Base-by-base conservation (phyloP, 2,329 filamentous ascomycete species). In the Metarhizium anisopliae region DNA sequence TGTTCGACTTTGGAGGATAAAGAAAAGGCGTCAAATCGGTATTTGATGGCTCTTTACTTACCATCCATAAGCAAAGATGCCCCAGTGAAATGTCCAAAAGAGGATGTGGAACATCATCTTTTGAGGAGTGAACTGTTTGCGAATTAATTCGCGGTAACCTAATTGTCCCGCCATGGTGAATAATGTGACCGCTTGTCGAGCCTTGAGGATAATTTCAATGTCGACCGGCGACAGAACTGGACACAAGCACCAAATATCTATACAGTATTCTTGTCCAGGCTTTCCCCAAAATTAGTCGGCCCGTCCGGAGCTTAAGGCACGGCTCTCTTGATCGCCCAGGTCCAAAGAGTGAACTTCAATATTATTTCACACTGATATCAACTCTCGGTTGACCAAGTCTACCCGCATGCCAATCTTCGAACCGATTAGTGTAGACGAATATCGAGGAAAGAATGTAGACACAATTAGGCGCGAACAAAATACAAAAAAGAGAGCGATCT, bases 41-140 rank as follows among this genome's bases (percentile, higher is more conserved):
- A 16, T 14, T 29, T 32, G 20, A 35, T 25, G 16, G 2, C 13
- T 7, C 38, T 56, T 30, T 25, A 56, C 87, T 67, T 78, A 95
- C 91, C 91, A 96, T 80, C 91, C 91, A 65, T 84, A 82, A 47
- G 81, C 86, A 68, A 96, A 96, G n/a, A 95, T 70, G 29, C 78
- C 85, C 70, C 84, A 84, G 67, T 96, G 91, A 47, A 89, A 74
- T 3, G 78, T 80, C 85, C 90, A 93, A 69, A 95, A 96, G 52
- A 94, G 70, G 61, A 89, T 64, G 69, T 95, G 87, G 71, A 95
- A 96, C 51, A 87, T 58, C 56, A 95, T 68, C 71, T 95, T 95
- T 54, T 79, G 76, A 16, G 80, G 72, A 54, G 83, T 84, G 58
- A 92, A 80, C 72, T 91, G 84, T 71, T 84, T 83, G 70, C 76